A percentile compares a stretch with the other conserved stretches of the same genome.
phyloP scores from a whole-genome alignment of 768 basidiomycete genomes.

The Kwoniella botswanensis region DNA sequence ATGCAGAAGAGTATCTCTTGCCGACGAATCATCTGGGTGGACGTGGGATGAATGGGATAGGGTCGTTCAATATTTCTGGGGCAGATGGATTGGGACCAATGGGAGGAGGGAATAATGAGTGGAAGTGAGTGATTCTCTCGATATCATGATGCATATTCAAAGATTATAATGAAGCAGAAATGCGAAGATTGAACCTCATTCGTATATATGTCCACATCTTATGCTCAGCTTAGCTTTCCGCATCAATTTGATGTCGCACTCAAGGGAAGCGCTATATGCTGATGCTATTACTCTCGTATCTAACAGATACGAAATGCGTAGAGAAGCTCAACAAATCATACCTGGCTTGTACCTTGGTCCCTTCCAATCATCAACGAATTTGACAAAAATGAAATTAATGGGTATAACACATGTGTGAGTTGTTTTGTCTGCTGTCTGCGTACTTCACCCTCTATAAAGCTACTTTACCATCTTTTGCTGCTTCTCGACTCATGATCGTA shows the following conservation, averaged over 20 bases:
- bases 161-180: too few species aligned
- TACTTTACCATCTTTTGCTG: too few species aligned
- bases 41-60: not conserved
- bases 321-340: constrained; percentile 56
- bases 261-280: not conserved
- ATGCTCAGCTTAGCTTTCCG: not conserved
- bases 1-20: not conserved
- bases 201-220: too few species aligned
- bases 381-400: constrained; percentile 37
- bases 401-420: constrained; percentile 58
- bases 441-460: not conserved
- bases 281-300: not conserved
- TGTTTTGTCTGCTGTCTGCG: not conserved
- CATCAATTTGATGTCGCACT: not conserved
- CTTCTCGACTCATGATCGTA: too few species aligned
- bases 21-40: not conserved
- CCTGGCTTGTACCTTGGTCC: constrained; percentile 56
- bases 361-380: constrained; percentile 49
- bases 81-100: not conserved
- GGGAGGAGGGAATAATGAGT: constrained; percentile 14
- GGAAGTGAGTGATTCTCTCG: constrained; percentile 1
- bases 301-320: constrained; percentile 57
- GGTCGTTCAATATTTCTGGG: not conserved
- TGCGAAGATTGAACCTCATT: too few species aligned
- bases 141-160: not conserved